Base-by-base conservation (phyloP, 1,139 yeast genomes). In the Taphrina sp. region DNA sequence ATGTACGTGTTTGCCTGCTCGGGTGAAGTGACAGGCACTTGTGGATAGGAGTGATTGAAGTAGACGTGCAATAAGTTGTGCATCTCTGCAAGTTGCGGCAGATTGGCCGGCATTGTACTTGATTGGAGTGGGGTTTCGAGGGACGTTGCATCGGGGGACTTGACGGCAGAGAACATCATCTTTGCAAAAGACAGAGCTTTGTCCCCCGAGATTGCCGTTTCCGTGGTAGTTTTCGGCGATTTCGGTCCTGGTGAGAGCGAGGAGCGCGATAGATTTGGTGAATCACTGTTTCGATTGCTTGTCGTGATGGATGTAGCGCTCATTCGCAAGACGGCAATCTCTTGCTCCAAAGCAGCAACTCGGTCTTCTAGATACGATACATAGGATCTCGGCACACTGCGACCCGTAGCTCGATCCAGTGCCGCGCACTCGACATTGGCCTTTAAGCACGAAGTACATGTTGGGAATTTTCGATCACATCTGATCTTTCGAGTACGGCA, bases 391-490 rank as follows among this genome's bases (percentile, higher is more conserved):
- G 96, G 95, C 1, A 88, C 80, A 61, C 85, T 89, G 58, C 95
- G 72, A 0, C 95, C 95, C 0, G 95, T 85, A 2, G 88, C 88
- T 0, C 95, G 88, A 67, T 89, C 96, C 10, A 86, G 69, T 0
- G 95, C 89, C 19, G 87, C 81, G 69, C 96, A 88, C 17, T 58
- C 61, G 16, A 46, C 54, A 12, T 31, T 35, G 19, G 61, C 61
- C 23, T 56, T 51, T 16, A 41, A 37, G 26, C 51, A 43, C 5
- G 51, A 26, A 3, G 43, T 36, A 29, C 96, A 89, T 54, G 81
- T 78, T 1, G 95, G 95, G 67, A 85, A 83, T 62, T 79, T 79
- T 62, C 84, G 90, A 63, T 89, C 95, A 71, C 96, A 89, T 64
- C 82, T 81, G 56, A 87, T 80, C 69, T 89, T 89, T 65, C 87